phyloP scores from a whole-genome alignment of 495 filamentous ascomycete genomes.

The Xylaria longipes region DNA sequence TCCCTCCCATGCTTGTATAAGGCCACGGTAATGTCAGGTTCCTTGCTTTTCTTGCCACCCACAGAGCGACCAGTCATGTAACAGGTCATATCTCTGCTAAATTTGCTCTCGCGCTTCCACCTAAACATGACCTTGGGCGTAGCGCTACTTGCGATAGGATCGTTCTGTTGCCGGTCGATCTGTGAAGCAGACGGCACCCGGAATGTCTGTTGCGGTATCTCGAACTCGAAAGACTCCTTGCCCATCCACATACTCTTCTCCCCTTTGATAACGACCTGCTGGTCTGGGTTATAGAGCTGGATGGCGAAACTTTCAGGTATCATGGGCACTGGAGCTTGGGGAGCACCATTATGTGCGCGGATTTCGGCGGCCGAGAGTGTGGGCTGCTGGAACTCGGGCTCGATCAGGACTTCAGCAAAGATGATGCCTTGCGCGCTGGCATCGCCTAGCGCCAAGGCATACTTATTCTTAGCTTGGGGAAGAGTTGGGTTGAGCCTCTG shows the following conservation, averaged over 20 bases:
- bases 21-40: constrained; percentile 92
- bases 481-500: constrained; percentile 73
- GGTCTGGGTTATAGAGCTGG: constrained; percentile 94
- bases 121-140: constrained; percentile 84
- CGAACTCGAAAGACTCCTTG: constrained; percentile 85
- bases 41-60: constrained; percentile 75
- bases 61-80: constrained; percentile 78
- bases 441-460: constrained; percentile 85
- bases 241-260: constrained; percentile 78
- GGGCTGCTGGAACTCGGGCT: constrained; percentile 84
- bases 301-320: constrained; percentile 80
- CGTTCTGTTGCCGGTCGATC: constrained; percentile 76
- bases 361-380: constrained; percentile 80
- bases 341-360: constrained; percentile 67
- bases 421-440: constrained; percentile 80
- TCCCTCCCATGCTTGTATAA: constrained; percentile 68
- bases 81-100: constrained; percentile 81
- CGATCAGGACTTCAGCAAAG: constrained; percentile 84
- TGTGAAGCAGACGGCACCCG: constrained; percentile 74
- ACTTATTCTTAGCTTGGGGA: constrained; percentile 77
- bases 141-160: constrained; percentile 69
- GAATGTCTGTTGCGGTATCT: constrained; percentile 88
- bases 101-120: constrained; percentile 89
- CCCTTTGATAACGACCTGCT: constrained; percentile 73
- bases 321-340: constrained; percentile 75